Conservation (phyloP, 1,284 basidiomycete species). For the Neolentinus lepideus region DNA sequence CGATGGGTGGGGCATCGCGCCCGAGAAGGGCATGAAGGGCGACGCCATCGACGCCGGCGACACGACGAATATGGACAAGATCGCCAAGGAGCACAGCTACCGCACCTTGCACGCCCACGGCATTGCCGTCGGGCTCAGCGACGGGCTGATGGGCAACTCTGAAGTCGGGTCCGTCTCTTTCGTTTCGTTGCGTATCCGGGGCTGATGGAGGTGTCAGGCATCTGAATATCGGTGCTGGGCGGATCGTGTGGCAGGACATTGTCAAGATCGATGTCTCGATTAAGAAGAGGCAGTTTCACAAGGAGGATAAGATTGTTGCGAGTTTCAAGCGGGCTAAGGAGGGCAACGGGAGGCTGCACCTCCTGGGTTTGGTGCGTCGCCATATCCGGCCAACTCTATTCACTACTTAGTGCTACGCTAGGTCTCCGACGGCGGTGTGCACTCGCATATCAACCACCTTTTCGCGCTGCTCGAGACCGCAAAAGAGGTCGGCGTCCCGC, state of each 20-base stretch:
- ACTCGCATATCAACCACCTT: slow-evolving; percentile 85
- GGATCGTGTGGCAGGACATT: slow-evolving; percentile 93
- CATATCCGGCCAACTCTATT: neutral
- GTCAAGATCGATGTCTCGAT: slow-evolving; percentile 88
- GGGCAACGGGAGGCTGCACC: slow-evolving; percentile 73
- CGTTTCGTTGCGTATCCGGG: neutral
- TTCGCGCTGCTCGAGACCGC: slow-evolving; percentile 84
- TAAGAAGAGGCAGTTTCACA: slow-evolving; percentile 82
- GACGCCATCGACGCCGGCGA: slow-evolving; percentile 80
- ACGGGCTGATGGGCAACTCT: slow-evolving; percentile 93
- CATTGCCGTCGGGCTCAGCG: slow-evolving; percentile 80
- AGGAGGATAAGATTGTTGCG: slow-evolving; percentile 65
- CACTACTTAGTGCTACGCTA: too few relatives aligned
- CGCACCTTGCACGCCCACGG: slow-evolving; percentile 79
- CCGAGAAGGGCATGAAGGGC: slow-evolving; percentile 63
- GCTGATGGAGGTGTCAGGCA: slow-evolving; percentile 44
- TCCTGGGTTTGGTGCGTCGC: slow-evolving; percentile 70
- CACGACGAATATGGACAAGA: slow-evolving; percentile 83
- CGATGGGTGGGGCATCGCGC: slow-evolving; percentile 87
- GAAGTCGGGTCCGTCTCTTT: slow-evolving; percentile 72
- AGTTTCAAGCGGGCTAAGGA: slow-evolving; percentile 74
- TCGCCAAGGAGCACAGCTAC: slow-evolving; percentile 70
- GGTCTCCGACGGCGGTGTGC: slow-evolving; percentile 92
- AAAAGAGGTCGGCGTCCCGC: slow-evolving; percentile 74
- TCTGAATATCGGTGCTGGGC: slow-evolving; percentile 87